Conservation (phyloP, 768 basidiomycete genomes). For the Tulasnella sp. region DNA sequence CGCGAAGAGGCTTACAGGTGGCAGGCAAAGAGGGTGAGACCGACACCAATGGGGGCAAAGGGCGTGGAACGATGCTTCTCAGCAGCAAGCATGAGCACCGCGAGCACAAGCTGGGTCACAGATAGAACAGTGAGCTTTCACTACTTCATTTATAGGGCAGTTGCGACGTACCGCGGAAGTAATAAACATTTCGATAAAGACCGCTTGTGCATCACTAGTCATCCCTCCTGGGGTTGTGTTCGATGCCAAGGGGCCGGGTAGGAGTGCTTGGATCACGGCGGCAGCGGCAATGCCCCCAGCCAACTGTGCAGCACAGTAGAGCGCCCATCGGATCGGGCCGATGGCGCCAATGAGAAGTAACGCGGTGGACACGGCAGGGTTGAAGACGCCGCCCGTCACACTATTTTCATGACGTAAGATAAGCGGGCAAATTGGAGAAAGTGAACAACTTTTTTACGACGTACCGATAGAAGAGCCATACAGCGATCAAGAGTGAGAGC, state of each 20-base stretch:
- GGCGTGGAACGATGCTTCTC: conserved; percentile 59
- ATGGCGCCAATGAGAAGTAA: conserved; percentile 48
- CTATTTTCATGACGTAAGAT: not conserved
- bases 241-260: conserved; percentile 38
- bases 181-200: conserved; percentile 66
- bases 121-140: not conserved
- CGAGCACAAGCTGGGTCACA: conserved; percentile 25
- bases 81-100: conserved; percentile 63
- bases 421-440: not conserved
- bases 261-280: conserved; percentile 43
- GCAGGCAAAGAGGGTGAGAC: conserved; percentile 53
- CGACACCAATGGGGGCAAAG: conserved; percentile 61
- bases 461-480: conserved; percentile 54
- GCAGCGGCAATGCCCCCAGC: conserved; percentile 50
- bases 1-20: conserved; percentile 39
- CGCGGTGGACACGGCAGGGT: conserved; percentile 50
- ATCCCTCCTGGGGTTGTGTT: conserved; percentile 41
- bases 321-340: conserved; percentile 42
- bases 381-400: conserved; percentile 54
- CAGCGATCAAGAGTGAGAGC: conserved; percentile 48
- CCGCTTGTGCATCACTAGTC: conserved; percentile 44
- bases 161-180: conserved; percentile 41
- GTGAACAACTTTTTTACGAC: not conserved
- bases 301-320: conserved; percentile 48
- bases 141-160: not conserved